Base-by-base conservation (phyloP, 306 rosid genomes). In the Prinsepia uniflora region DNA sequence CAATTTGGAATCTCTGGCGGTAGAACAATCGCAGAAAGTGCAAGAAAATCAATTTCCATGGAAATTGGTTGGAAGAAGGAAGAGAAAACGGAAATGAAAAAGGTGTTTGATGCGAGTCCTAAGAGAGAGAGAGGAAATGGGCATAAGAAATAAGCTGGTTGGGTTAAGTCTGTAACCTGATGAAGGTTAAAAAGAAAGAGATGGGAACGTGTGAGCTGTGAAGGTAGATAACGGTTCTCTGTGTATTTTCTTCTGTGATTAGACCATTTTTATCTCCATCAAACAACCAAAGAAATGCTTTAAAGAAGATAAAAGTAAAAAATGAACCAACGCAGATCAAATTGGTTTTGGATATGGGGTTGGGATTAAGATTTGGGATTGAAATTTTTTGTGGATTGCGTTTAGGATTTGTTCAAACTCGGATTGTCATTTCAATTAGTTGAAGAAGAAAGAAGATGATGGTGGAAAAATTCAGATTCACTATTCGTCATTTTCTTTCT, bases 141-240 rank as follows among this genome's bases (percentile, higher is more conserved):
- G 49, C 49, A 60, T 54, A 77, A 77, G 57, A 64, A 48, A 65
- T n/a, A n/a, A n/a, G n/a, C 60, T 70, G 50, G 46, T 17, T 55
- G 58, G 30, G n/a, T n/a, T n/a, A n/a, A n/a, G n/a, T n/a, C n/a
- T n/a, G n/a, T n/a, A n/a, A n/a, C n/a, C n/a, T n/a, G n/a, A n/a
- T n/a, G 2, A 24, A 48, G 71, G 67, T 50, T 79, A 40, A 69
- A 68, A 62, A 39, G 79, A 79, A 74, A 74, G 72, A 45, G 69
- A 74, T 63, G 66, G 63, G 57, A 76, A 68, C 79, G 76, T 69
- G 75, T 63, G 63, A 46, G 75, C 68, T 63, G 65, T 36, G 70
- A 50, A 73, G 78, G 24, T 10, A 67, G 53, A 22, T 48, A 50
- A n/a, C 57, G 64, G 68, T 79, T 55, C 61, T 40, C 72, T 63